These are phyloP conservation scores for Paxillus ammoniavirescens DNA, from an alignment of 768 basidiomycete species.

Conservation along the genomic window DNA sequence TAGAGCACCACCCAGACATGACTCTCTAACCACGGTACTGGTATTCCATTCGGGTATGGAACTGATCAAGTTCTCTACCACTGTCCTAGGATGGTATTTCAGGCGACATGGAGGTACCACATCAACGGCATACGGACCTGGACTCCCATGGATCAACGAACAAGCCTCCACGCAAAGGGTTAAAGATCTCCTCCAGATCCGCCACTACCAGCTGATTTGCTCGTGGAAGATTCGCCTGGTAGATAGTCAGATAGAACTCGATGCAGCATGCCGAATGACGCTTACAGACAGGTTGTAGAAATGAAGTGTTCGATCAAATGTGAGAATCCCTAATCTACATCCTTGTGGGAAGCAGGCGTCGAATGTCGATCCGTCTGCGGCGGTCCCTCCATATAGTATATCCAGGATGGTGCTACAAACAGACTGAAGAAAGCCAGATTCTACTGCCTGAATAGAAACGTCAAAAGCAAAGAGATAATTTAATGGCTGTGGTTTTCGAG, in stretches of 20 bases:
- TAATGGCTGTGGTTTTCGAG: slow-evolving; percentile 61
- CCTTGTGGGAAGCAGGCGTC: slow-evolving; percentile 52
- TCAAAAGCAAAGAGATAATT: slow-evolving; percentile 87
- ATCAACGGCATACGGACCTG: slow-evolving; percentile 45
- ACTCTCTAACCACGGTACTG: slow-evolving; percentile 44
- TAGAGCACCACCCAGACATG: slow-evolving; percentile 79
- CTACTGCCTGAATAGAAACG: slow-evolving; percentile 65
- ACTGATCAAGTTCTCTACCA: slow-evolving; percentile 66
- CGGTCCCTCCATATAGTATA: slow-evolving; percentile 59
- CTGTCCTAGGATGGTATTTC: slow-evolving; percentile 39
- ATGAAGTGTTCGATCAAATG: slow-evolving; percentile 78
- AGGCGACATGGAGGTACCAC: neutral
- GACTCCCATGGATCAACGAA: slow-evolving; percentile 75
- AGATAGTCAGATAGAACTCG: slow-evolving; percentile 18
- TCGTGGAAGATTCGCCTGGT: slow-evolving; percentile 43
- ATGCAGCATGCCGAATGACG: slow-evolving; percentile 5
- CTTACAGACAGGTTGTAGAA: slow-evolving; percentile 89
- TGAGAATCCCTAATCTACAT: slow-evolving; percentile 72
- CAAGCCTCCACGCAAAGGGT: slow-evolving; percentile 69
- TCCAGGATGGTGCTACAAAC: slow-evolving; percentile 63
- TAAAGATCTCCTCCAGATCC: slow-evolving; percentile 91
- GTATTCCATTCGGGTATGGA: slow-evolving; percentile 62
- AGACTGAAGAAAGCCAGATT: slow-evolving; percentile 65
- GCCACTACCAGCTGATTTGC: slow-evolving; percentile 76
- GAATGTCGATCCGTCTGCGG: slow-evolving; percentile 39